phyloP scores from a whole-genome alignment of 2,329 filamentous ascomycete species.

The Hortaea sp. region DNA sequence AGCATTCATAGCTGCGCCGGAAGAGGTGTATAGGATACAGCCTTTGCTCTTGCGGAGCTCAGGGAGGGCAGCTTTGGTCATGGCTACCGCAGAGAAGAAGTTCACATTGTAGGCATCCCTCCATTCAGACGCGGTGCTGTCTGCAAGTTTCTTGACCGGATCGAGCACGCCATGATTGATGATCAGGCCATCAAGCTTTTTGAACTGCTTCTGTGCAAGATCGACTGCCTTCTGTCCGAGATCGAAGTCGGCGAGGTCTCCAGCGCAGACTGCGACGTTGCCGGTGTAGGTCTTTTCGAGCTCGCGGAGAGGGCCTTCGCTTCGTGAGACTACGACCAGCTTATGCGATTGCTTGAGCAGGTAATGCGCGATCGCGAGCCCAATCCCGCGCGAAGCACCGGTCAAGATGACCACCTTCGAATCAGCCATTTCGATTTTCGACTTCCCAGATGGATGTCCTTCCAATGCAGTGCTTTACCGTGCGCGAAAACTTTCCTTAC shows the following conservation, averaged over 20 bases:
- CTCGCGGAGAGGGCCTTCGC: slow-evolving; percentile 41
- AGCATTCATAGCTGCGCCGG: slow-evolving; percentile 58
- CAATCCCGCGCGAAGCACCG: slow-evolving; percentile 57
- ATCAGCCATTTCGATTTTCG: slow-evolving; percentile 1
- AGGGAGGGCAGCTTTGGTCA: slow-evolving; percentile 66
- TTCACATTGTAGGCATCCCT: slow-evolving; percentile 69
- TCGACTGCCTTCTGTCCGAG: slow-evolving; percentile 53
- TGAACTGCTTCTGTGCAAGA: slow-evolving; percentile 51
- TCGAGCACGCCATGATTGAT: slow-evolving; percentile 78
- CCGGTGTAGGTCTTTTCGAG: slow-evolving; percentile 44
- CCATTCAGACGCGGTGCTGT: slow-evolving; percentile 65
- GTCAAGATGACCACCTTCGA: slow-evolving; percentile 44
- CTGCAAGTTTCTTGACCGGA: slow-evolving; percentile 61
- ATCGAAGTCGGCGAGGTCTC: slow-evolving; percentile 46
- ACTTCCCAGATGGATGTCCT: not conserved
- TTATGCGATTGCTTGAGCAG: slow-evolving; percentile 47
- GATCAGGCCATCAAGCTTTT: slow-evolving; percentile 69
- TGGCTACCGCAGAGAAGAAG: slow-evolving; percentile 69
- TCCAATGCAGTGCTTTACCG: not conserved
- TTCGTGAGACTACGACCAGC: slow-evolving; percentile 48
- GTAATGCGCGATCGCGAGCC: slow-evolving; percentile 49
- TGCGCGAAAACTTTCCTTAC: not conserved
- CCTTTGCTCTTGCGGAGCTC: slow-evolving; percentile 59
- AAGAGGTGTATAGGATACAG: slow-evolving; percentile 67
- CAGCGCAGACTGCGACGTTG: slow-evolving; percentile 46